phyloP scores from a whole-genome alignment of 371 early-diverging fungal genomes.

The Apophysomyces elegans region DNA sequence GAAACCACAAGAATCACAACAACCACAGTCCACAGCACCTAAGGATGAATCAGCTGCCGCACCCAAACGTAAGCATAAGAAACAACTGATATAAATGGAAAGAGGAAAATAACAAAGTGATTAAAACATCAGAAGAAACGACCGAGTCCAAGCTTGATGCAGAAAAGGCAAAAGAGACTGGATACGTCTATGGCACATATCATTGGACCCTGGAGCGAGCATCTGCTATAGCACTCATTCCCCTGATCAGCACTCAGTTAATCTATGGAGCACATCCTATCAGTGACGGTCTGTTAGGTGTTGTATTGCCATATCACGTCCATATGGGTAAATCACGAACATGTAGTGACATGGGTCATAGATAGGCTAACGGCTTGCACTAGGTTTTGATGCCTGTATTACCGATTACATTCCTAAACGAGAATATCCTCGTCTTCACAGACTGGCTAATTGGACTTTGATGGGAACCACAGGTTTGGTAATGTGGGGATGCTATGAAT shows the following conservation, averaged over 20 bases:
- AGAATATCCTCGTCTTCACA: conserved; percentile 66
- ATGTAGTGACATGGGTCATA: not conserved
- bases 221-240: conserved; percentile 75
- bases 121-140: not conserved
- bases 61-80: not conserved
- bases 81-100: not conserved
- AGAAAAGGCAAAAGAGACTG: conserved; percentile 11
- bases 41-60: not conserved
- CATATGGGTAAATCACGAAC: conserved; percentile 65
- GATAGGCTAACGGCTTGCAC: conserved; percentile 18
- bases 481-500: conserved; percentile 90
- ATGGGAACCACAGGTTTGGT: conserved; percentile 68
- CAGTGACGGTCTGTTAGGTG: conserved; percentile 85
- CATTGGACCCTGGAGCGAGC: conserved; percentile 74
- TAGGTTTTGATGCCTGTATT: conserved; percentile 73
- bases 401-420: conserved; percentile 86
- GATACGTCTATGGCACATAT: conserved; percentile 36
- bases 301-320: conserved; percentile 87
- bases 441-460: conserved; percentile 64
- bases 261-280: conserved; percentile 82
- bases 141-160: not conserved
- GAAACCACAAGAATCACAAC: not conserved
- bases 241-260: conserved; percentile 76
- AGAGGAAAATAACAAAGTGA: not conserved
- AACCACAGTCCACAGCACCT: not conserved